Percentiles rank a stretch among this genome's conserved stretches.
Conservation (phyloP, 2,329 filamentous ascomycete species). For the Aureobasidium sp. region DNA sequence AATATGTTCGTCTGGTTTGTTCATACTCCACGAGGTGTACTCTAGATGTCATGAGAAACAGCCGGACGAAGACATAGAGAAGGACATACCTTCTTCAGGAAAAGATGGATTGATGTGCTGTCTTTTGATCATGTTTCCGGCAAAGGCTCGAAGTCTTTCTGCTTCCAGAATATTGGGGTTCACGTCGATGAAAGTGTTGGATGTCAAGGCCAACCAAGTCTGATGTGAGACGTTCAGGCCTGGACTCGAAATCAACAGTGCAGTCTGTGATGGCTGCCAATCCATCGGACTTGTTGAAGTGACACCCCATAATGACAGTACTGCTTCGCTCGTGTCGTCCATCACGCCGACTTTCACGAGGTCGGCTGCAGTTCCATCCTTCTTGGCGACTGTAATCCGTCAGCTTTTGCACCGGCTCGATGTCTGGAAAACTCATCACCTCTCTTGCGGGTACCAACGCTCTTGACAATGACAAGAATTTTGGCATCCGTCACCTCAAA, state of each 20-base stretch:
- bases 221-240: constrained; percentile 29
- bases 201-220: constrained; percentile 23
- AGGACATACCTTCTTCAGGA: constrained; percentile 22
- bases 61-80: background rate
- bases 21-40: background rate
- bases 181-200: constrained; percentile 46
- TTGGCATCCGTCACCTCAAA: constrained; percentile 45
- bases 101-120: constrained; percentile 45
- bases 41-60: background rate
- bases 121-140: constrained; percentile 39
- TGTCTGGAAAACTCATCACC: constrained; percentile 24
- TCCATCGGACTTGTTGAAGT: constrained; percentile 31
- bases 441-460: constrained; percentile 45
- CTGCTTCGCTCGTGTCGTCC: constrained; percentile 48
- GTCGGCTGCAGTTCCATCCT: constrained; percentile 37
- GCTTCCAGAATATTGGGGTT: constrained; percentile 48
- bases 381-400: constrained; percentile 36
- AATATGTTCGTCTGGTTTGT: constrained; percentile 16
- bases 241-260: constrained; percentile 44
- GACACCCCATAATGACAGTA: constrained; percentile 49
- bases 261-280: constrained; percentile 42
- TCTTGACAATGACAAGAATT: constrained; percentile 51
- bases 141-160: constrained; percentile 45
- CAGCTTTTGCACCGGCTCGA: background rate
- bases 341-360: constrained; percentile 46